Evolutionary conservation across 2,329 filamentous ascomycete species (phyloP), one percentile per base, ranked within the genome.

Genomic region (Fusarium sp.): DNA sequence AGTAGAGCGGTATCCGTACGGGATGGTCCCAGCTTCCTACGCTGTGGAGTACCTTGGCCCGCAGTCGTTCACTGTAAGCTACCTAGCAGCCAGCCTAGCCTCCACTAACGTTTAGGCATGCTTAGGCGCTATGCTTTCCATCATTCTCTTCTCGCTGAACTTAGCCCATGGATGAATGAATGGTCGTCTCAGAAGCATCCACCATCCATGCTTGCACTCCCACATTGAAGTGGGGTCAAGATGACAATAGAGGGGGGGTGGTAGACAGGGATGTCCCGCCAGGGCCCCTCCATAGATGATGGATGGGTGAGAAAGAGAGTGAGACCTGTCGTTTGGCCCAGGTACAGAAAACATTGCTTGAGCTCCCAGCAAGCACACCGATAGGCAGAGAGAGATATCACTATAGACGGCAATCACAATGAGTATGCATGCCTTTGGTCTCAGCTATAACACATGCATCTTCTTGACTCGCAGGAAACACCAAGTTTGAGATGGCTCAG

Each of bases 231-330:
- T 74, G 72, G 72, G 68, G 72, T 69, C 58, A 54, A 62, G 65
- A 73, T 74, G 72, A 73, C 67, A 65, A 64, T 69, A 47, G 64
- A 64, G 61, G 60, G 61, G 61, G 67, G 57, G 53, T 63, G 59
- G 57, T 59, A 59, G 43, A 60, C 71, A 70, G 44, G 71, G 69
- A 49, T 60, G 27, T 48, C 57, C 44, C 34, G 47, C 56, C 22
- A 38, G 34, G 46, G 62, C 38, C 38, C 46, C 32, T 53, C 41
- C 41, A 44, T 44, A 15, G 15, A 24, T 43, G 34, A 34, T 52
- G 32, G 32, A 20, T 38, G 29, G 32, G 32, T 48, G 46, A 52
- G 52, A 38, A 48, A 32, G 43, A 52, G 30, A 40, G 29, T 47
- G 18, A 27, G 24, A 38, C 22, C 16, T 41, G 58, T 61, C 34